Conservation (phyloP, 2,329 filamentous ascomycete genomes). For the Fusarium albidum region DNA sequence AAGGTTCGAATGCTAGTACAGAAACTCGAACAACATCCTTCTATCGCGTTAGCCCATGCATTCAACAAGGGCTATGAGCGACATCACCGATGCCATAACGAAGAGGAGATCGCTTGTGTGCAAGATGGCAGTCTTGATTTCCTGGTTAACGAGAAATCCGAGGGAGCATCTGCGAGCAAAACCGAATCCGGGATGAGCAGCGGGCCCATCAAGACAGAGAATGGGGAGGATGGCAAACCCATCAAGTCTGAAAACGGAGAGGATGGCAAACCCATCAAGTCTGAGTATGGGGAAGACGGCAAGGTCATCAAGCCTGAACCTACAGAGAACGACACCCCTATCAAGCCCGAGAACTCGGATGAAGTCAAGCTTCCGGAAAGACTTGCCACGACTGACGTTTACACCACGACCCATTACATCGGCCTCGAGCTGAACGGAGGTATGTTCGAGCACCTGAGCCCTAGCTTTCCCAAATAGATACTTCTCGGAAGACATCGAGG, state of each 20-base stretch:
- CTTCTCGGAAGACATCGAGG: not conserved
- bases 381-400: constrained; percentile 60
- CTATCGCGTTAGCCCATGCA: constrained; percentile 84
- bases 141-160: constrained; percentile 49
- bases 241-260: constrained; percentile 50
- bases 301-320: constrained; percentile 31
- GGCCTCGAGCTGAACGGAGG: constrained; percentile 82
- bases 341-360: constrained; percentile 19
- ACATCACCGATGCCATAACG: constrained; percentile 73
- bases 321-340: not conserved
- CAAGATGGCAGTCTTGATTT: constrained; percentile 61
- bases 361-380: constrained; percentile 16
- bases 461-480: not conserved
- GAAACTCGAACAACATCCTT: constrained; percentile 80
- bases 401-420: constrained; percentile 94
- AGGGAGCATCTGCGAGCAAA: constrained; percentile 45
- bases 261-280: constrained; percentile 16
- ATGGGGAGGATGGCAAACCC: constrained; percentile 50
- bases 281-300: constrained; percentile 31
- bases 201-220: constrained; percentile 53
- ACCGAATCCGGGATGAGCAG: constrained; percentile 25
- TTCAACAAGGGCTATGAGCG: constrained; percentile 95
- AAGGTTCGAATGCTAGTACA: constrained; percentile 88
- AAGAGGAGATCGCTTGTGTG: constrained; percentile 59
- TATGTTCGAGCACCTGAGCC: constrained; percentile 52